phyloP scores from a whole-genome alignment of 192 early-diverging fungal genomes.

The Linnemannia zychae region DNA sequence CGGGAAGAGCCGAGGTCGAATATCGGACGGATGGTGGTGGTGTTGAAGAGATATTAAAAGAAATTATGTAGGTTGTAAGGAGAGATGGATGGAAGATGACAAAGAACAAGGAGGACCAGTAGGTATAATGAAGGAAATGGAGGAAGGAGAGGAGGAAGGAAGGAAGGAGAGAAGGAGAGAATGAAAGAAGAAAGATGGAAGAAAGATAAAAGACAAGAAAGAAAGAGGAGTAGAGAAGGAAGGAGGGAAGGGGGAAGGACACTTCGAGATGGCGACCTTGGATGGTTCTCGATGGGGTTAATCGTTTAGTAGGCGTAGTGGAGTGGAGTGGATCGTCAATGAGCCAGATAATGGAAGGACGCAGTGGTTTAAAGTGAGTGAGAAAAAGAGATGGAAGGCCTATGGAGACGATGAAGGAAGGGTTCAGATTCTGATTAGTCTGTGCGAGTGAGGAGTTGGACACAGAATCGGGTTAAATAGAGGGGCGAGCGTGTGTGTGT shows the following conservation, averaged over 20 bases:
- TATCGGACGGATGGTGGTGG: background rate
- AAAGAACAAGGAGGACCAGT: slow-evolving; percentile 2
- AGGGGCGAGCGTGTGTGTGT: background rate
- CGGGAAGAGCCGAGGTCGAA: background rate
- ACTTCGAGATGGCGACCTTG: background rate
- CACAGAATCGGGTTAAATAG: slow-evolving; percentile 9
- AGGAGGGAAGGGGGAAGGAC: background rate
- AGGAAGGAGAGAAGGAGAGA: background rate
- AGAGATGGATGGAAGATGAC: background rate
- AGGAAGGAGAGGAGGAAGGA: background rate
- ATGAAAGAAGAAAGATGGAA: background rate
- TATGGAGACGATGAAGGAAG: background rate
- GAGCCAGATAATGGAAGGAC: background rate
- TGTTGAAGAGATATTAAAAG: background rate
- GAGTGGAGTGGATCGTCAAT: slow-evolving; percentile 21
- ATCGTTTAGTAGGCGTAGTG: slow-evolving; percentile 1
- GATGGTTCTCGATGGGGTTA: background rate
- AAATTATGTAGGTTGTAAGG: background rate
- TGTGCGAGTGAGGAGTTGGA: background rate
- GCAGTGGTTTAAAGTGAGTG: background rate
- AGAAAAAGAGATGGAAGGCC: background rate
- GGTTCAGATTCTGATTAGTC: background rate
- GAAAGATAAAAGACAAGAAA: background rate
- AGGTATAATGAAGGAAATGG: background rate
- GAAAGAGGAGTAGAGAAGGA: background rate